phyloP scores from a whole-genome alignment of 2,329 filamentous ascomycete genomes.

The Sporothrix pseudoabietina region DNA sequence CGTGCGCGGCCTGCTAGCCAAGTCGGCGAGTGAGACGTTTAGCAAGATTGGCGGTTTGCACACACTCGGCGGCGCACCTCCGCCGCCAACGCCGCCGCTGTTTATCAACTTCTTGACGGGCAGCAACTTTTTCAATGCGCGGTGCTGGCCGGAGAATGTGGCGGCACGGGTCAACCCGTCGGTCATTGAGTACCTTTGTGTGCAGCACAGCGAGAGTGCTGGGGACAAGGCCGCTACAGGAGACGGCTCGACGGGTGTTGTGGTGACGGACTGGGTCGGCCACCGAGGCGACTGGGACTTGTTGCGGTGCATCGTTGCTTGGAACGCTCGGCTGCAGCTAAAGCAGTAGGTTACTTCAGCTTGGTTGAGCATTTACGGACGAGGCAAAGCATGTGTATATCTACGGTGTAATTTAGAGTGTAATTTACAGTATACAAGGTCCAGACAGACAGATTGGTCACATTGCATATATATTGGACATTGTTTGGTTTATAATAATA shows the following conservation, averaged over 20 bases:
- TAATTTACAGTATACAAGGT: slow-evolving; percentile 6
- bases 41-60: neutral
- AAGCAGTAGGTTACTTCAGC: slow-evolving; percentile 42
- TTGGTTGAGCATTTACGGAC: neutral
- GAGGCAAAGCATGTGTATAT: neutral
- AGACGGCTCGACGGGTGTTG: slow-evolving; percentile 79
- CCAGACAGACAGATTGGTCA: neutral
- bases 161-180: slow-evolving; percentile 85
- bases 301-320: slow-evolving; percentile 80
- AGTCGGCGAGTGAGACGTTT: slow-evolving; percentile 60
- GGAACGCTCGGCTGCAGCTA: slow-evolving; percentile 73
- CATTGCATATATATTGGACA: neutral
- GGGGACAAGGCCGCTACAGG: slow-evolving; percentile 54
- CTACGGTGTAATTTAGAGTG: slow-evolving; percentile 13
- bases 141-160: slow-evolving; percentile 92
- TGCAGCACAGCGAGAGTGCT: slow-evolving; percentile 54
- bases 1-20: slow-evolving; percentile 73
- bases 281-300: slow-evolving; percentile 87
- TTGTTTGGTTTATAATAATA: neutral
- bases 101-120: slow-evolving; percentile 90
- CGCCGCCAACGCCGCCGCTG: slow-evolving; percentile 57
- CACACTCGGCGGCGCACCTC: neutral
- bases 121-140: slow-evolving; percentile 90
- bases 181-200: slow-evolving; percentile 64
- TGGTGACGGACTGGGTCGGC: slow-evolving; percentile 94